These are phyloP conservation scores for Chloranthus sessilifolius DNA, from an alignment of 164 flowering plant species.

Conservation along the genomic window DNA sequence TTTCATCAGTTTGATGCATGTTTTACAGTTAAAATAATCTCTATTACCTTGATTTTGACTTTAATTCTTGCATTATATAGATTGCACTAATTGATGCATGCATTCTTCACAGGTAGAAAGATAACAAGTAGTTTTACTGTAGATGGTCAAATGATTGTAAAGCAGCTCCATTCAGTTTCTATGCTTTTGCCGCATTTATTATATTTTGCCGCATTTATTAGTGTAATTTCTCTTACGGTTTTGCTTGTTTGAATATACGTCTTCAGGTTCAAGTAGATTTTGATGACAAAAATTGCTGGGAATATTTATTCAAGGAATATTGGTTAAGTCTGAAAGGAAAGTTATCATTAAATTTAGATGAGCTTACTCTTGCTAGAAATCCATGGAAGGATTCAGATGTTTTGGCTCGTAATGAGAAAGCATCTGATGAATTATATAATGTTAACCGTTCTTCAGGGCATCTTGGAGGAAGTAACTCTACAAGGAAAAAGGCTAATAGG, in stretches of 20 bases:
- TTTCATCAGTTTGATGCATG: too few species aligned
- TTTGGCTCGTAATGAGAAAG: slow-evolving; percentile 35
- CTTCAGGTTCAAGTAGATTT: slow-evolving; percentile 65
- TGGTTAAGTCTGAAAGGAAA: slow-evolving; percentile 61
- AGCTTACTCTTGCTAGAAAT: slow-evolving; percentile 57
- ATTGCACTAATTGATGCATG: too few species aligned
- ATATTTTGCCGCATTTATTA: background rate
- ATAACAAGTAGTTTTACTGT: too few species aligned
- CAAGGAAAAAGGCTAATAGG: slow-evolving; percentile 51
- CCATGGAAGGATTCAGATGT: slow-evolving; percentile 56
- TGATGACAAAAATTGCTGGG: slow-evolving; percentile 84
- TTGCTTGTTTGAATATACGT: background rate
- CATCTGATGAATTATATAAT: slow-evolving; percentile 40
- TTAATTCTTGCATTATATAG: too few species aligned
- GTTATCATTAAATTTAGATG: slow-evolving; percentile 48
- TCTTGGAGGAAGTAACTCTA: slow-evolving; percentile 32
- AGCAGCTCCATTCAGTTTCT: too few species aligned
- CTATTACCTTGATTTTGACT: too few species aligned
- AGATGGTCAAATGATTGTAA: too few species aligned
- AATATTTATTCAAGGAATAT: slow-evolving; percentile 91
- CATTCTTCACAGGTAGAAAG: too few species aligned
- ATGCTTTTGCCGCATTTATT: too few species aligned
- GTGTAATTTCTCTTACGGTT: background rate
- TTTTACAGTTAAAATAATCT: too few species aligned
- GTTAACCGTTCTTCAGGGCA: slow-evolving; percentile 38